Percentiles rank a stretch among this genome's conserved stretches.
Conservation (phyloP, 1,284 basidiomycete genomes). For the Polyporus tsugae region DNA sequence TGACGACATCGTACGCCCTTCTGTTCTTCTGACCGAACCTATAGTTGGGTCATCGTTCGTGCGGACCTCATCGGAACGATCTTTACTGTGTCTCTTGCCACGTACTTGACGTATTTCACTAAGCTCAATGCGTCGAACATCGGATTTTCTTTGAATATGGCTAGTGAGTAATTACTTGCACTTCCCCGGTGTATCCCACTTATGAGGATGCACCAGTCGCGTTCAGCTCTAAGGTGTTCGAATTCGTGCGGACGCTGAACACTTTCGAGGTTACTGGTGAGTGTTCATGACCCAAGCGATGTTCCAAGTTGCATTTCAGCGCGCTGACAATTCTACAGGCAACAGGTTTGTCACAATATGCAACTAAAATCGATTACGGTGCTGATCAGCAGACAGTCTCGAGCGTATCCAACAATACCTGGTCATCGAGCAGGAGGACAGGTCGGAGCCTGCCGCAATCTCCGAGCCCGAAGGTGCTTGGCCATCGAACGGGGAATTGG, state of each 20-base stretch:
- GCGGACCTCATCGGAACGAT: constrained; percentile 57
- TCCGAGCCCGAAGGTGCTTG: constrained; percentile 58
- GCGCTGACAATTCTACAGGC: constrained; percentile 37
- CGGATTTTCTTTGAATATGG: constrained; percentile 59
- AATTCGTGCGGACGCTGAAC: constrained; percentile 61
- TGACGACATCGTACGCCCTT: too few relatives aligned
- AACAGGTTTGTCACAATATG: constrained; percentile 51
- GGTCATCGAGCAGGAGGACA: constrained; percentile 75
- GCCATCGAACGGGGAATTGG: constrained; percentile 75
- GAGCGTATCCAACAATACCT: constrained; percentile 82
- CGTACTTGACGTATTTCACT: constrained; percentile 57
- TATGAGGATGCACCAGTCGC: constrained; percentile 44
- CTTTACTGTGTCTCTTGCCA: constrained; percentile 59
- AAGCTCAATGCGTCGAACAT: constrained; percentile 52
- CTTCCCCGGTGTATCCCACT: not conserved
- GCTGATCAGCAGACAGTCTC: constrained; percentile 51
- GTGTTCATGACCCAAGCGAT: constrained; percentile 20
- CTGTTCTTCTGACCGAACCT: constrained; percentile 6
- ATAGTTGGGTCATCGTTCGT: constrained; percentile 63
- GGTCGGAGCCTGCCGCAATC: constrained; percentile 21
- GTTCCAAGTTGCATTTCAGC: not conserved
- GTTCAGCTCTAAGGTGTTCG: constrained; percentile 64
- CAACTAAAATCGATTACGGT: not conserved
- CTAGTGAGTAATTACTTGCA: constrained; percentile 40
- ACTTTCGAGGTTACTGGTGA: constrained; percentile 64